Evolutionary conservation across 73 alveolate species (phyloP).

Genomic region (Urostyla sp.): DNA sequence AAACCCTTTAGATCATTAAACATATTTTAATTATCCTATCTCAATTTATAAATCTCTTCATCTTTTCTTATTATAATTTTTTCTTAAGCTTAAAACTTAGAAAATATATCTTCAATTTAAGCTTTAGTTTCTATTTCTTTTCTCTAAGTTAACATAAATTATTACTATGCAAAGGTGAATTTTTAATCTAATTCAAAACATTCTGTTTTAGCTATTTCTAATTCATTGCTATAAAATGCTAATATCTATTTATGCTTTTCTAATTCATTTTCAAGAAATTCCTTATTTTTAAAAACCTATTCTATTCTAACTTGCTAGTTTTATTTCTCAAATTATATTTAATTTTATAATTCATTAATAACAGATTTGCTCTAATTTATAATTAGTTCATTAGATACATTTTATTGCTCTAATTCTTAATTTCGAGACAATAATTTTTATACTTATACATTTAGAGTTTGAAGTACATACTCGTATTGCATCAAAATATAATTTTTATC

Average conservation of each 20-base stretch:
- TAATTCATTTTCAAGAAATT: neutral
- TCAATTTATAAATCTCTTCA: conserved; percentile 24
- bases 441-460: neutral
- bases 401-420: conserved; percentile 11
- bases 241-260: conserved; percentile 25
- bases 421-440: conserved; percentile 2
- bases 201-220: conserved; percentile 12
- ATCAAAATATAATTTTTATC: neutral
- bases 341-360: neutral
- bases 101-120: conserved; percentile 3
- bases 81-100: neutral
- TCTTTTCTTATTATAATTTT: neutral
- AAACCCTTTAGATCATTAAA: conserved; percentile 1
- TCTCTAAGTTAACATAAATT: neutral
- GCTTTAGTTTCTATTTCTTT: conserved; percentile 1
- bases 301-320: neutral
- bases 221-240: neutral
- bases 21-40: conserved; percentile 41
- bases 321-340: neutral
- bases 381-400: neutral
- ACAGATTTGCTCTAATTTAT: neutral
- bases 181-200: conserved; percentile 7
- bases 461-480: neutral
- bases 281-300: neutral
- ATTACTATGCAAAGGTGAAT: neutral